Evolutionary conservation across 2,329 filamentous ascomycete genomes (phyloP).

Genomic region (Trichoderma breve): DNA sequence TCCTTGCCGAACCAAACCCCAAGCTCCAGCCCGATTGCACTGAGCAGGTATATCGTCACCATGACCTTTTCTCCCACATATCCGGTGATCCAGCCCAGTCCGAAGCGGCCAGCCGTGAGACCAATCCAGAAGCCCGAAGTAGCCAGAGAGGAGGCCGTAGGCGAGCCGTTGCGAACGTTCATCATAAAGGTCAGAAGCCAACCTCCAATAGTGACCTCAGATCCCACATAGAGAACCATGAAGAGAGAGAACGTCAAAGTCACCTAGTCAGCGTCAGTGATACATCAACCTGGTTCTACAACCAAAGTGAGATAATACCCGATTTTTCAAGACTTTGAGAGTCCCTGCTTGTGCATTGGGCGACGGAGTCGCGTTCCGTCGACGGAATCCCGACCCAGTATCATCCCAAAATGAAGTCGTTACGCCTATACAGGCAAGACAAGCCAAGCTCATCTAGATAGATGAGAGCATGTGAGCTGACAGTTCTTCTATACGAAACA

Average conservation of each 20-base stretch:
- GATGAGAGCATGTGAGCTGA: neutral
- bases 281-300: neutral
- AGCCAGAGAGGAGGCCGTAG: slow-evolving; percentile 65
- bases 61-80: slow-evolving; percentile 68
- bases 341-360: neutral
- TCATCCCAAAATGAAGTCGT: slow-evolving; percentile 19
- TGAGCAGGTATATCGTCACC: slow-evolving; percentile 60
- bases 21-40: slow-evolving; percentile 64
- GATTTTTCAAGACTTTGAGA: slow-evolving; percentile 9
- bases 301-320: neutral
- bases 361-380: neutral
- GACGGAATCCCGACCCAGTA: neutral
- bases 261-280: neutral
- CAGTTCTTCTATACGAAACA: neutral
- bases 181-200: slow-evolving; percentile 89
- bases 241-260: slow-evolving; percentile 43
- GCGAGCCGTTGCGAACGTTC: slow-evolving; percentile 61
- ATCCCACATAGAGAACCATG: slow-evolving; percentile 72
- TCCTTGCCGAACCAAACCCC: slow-evolving; percentile 79
- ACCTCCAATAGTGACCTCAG: slow-evolving; percentile 72
- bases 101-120: slow-evolving; percentile 67
- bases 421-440: slow-evolving; percentile 1
- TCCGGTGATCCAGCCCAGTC: slow-evolving; percentile 70
- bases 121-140: slow-evolving; percentile 82
- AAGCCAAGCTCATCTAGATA: neutral